Evolutionary conservation across 2,329 filamentous ascomycete genomes (phyloP).

Genomic region (Pyrenophora teres): DNA sequence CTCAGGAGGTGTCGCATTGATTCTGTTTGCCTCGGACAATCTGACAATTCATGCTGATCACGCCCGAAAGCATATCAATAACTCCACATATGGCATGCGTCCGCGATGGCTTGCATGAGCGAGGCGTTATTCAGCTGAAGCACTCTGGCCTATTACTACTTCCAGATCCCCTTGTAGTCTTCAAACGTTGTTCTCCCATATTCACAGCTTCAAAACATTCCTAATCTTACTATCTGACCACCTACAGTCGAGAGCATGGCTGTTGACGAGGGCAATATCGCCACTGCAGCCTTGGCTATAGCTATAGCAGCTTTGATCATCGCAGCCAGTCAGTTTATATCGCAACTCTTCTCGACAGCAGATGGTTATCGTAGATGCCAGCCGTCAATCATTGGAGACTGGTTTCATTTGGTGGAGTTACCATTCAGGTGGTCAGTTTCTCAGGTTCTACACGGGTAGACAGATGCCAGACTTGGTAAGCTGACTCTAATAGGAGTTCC

Average conservation of each 20-base stretch:
- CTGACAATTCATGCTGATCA: too few species aligned
- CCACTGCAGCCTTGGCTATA: constrained; percentile 4
- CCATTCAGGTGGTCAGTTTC: constrained; percentile 1
- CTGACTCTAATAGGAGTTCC: background rate
- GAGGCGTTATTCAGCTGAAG: background rate
- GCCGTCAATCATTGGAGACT: constrained; percentile 6
- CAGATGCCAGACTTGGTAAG: too few species aligned
- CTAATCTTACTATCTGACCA: too few species aligned
- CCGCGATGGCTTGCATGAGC: background rate
- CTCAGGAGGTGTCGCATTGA: too few species aligned
- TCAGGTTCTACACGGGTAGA: background rate
- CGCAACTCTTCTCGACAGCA: constrained; percentile 17
- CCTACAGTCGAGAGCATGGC: too few species aligned
- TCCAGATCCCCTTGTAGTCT: background rate
- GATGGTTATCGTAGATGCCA: constrained; percentile 18
- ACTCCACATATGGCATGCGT: too few species aligned
- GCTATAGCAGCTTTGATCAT: background rate
- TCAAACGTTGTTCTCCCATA: background rate
- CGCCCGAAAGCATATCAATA: too few species aligned
- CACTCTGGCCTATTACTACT: background rate
- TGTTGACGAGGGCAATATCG: background rate
- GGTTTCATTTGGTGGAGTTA: background rate
- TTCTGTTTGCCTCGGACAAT: too few species aligned
- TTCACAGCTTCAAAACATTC: background rate
- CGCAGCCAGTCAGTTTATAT: constrained; percentile 3